Conservation (phyloP, 2,329 filamentous ascomycete species). For the Myriosclerotinia scirpicola region DNA sequence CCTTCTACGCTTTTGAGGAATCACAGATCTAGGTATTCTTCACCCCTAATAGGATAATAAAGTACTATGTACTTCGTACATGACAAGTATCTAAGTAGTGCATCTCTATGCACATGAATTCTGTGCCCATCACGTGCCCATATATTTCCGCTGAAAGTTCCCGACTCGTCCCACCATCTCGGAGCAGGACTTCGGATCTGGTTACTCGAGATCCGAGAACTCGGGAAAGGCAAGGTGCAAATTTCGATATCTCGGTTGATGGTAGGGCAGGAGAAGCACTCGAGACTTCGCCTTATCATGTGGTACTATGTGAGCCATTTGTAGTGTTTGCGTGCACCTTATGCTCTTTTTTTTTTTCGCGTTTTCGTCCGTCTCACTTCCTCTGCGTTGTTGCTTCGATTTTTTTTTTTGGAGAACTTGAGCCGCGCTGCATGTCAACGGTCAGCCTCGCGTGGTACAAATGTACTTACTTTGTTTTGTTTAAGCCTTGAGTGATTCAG, state of each 20-base stretch:
- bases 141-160: constrained; percentile 21
- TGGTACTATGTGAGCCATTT: neutral
- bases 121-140: constrained; percentile 14
- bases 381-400: neutral
- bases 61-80: neutral
- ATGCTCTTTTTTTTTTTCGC: neutral
- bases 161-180: constrained; percentile 16
- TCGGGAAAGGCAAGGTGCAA: constrained; percentile 15
- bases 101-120: neutral
- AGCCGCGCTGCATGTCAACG: constrained; percentile 20
- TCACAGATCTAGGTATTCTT: neutral
- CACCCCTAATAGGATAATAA: neutral
- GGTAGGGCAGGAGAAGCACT: constrained; percentile 14
- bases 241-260: constrained; percentile 18
- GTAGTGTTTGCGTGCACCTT: neutral
- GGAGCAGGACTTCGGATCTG: constrained; percentile 15
- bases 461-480: neutral
- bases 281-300: constrained; percentile 1
- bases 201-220: constrained; percentile 18
- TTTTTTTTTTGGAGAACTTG: neutral
- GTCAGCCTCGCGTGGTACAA: constrained; percentile 11
- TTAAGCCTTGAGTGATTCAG: neutral
- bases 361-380: constrained; percentile 13
- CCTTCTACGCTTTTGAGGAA: constrained; percentile 1
- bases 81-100: neutral